Conservation (phyloP, 139 green algal species). For the Monoraphidium neglectum region DNA sequence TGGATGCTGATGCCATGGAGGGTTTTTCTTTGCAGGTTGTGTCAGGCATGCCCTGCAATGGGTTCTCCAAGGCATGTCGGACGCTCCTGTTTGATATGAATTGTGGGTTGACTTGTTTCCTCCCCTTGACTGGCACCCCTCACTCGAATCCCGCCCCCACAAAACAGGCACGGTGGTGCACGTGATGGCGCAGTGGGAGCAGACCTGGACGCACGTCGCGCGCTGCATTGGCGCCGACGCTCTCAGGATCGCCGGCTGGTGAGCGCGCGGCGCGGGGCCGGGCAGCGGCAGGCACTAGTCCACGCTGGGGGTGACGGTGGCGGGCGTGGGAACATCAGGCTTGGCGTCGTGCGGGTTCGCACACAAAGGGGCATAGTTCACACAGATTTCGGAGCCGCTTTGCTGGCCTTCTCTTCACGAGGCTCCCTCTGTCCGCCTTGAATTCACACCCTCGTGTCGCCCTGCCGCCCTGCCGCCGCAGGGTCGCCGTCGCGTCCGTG, state of each 20-base stretch:
- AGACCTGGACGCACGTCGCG: constrained; percentile 26
- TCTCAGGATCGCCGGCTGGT: constrained; percentile 8
- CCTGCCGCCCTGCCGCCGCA: background rate
- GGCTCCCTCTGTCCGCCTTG: background rate
- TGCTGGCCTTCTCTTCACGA: background rate
- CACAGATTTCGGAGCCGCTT: background rate
- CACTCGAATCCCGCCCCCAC: too few relatives aligned
- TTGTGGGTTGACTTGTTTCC: background rate
- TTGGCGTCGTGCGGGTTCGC: background rate
- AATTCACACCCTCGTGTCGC: background rate
- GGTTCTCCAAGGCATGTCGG: too few relatives aligned
- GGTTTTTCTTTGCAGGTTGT: too few relatives aligned
- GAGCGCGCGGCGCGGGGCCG: too few relatives aligned
- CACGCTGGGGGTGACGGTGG: background rate
- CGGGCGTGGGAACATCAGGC: background rate
- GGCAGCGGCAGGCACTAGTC: too few relatives aligned
- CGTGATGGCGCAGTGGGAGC: constrained; percentile 32
- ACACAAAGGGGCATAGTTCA: background rate
- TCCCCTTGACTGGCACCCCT: too few relatives aligned
- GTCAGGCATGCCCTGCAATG: too few relatives aligned
- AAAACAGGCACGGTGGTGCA: constrained; percentile 6
- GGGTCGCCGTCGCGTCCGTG: background rate
- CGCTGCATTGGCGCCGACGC: constrained; percentile 30
- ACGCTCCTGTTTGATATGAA: background rate
- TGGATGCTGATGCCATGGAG: too few relatives aligned